Evolutionary conservation across 2,329 filamentous ascomycete species (phyloP), one percentile per base, ranked within the genome.

Genomic region (Colletotrichum sp.): DNA sequence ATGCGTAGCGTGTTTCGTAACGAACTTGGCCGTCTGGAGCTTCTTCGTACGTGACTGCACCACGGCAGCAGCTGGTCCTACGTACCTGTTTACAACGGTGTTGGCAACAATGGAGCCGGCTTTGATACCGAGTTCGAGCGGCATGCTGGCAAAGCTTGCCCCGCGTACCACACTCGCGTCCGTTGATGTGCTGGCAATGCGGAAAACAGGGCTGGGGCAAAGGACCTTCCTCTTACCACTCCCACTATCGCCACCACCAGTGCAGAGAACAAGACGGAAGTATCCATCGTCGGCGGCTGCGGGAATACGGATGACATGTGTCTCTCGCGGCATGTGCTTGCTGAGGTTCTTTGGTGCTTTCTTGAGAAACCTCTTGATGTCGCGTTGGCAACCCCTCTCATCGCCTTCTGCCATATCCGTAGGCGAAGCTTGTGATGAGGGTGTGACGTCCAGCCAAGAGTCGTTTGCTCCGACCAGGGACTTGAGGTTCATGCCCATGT

Each of bases 381-480:
- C 94, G 44, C 93, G 87, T 82, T 94, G 92, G 85, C 93, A 94
- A 1, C 89, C 91, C 4, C 93, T 88, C 80, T 95, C 94, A 44
- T 94, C 92, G 1, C 84, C 84, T 1, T 87, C 85, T 0, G 89
- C 84, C 2, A 95, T 80, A 63, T 92, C 88, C 1, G 89, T 84
- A 0, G 87, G 79, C 0, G 82, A 80, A 0, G 90, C 87, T 26
- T 86, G 86, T 3, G 87, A 83, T 0, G 85, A 85, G 0, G 94
- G 94, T 0, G 94, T 95, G 4, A 95, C 93, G 74, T 95, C 89
- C 15, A 95, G 85, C 93, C 94, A 95, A 79, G 85, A 87, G 9
- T 88, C 87, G 15, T 88, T 90, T 0, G 89, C 87, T 9, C 92
- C 90, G 44, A 94, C 84, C 2, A 94, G 82, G 0, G 92, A 90